A percentile compares a stretch with the other conserved stretches of the same genome.
These are phyloP conservation scores for Mycena venus DNA, from an alignment of 768 basidiomycete genomes.

Conservation along the genomic window DNA sequence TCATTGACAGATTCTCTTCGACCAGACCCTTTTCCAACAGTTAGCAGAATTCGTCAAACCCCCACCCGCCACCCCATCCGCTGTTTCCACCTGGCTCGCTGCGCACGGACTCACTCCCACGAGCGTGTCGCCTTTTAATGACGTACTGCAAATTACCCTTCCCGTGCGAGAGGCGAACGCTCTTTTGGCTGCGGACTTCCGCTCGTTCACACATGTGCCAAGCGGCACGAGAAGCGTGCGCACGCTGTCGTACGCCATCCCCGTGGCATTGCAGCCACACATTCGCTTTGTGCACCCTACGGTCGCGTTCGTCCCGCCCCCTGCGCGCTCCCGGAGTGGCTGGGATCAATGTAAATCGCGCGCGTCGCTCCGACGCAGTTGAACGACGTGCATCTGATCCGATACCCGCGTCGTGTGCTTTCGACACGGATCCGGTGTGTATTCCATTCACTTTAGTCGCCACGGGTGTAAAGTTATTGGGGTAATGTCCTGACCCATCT, in stretches of 20 bases:
- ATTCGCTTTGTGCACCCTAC: constrained; percentile 61
- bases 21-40: background rate
- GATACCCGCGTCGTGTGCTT: background rate
- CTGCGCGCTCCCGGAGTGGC: background rate
- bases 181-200: constrained; percentile 60
- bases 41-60: background rate
- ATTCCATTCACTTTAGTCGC: background rate
- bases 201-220: constrained; percentile 50
- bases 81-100: constrained; percentile 52
- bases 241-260: constrained; percentile 62
- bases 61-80: background rate
- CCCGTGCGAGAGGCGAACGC: constrained; percentile 58
- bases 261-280: constrained; percentile 56
- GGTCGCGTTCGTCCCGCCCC: constrained; percentile 14
- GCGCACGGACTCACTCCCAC: constrained; percentile 55
- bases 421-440: constrained; percentile 2
- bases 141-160: constrained; percentile 39
- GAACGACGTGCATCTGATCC: background rate
- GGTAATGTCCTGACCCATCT: no score
- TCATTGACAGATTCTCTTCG: background rate
- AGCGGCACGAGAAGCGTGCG: constrained; percentile 54
- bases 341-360: background rate
- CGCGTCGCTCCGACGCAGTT: background rate
- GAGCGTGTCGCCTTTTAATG: constrained; percentile 54
- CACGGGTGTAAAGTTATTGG: background rate